These are phyloP conservation scores for Acanthamoeba sp. DNA, from an alignment of 208 protist genomes.

Conservation along the genomic window DNA sequence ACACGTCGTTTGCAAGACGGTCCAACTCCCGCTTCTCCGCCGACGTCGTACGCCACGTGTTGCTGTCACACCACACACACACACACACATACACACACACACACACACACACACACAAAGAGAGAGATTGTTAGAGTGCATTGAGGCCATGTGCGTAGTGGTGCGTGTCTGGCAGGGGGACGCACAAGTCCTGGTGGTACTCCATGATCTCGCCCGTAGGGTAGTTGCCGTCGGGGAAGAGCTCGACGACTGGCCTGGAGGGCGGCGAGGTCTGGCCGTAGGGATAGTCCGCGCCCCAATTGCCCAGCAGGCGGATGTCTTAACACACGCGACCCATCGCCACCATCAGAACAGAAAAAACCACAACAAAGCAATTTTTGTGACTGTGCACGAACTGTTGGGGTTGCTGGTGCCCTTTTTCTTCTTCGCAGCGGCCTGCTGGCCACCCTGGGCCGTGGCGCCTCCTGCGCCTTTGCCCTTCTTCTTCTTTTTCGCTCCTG, in stretches of 20 bases:
- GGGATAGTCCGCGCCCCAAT: conserved; percentile 51
- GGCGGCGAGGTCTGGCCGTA: conserved; percentile 89
- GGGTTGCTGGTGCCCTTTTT: conserved; percentile 73
- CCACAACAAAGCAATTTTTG: too few relatives aligned
- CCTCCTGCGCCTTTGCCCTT: neutral
- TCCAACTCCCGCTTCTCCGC: conserved; percentile 95
- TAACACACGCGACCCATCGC: neutral
- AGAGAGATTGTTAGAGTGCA: too few relatives aligned
- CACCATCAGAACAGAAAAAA: too few relatives aligned
- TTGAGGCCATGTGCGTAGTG: too few relatives aligned
- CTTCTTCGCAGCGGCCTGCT: neutral
- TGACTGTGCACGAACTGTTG: neutral
- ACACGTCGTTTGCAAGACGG: conserved; percentile 86
- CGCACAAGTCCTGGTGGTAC: conserved; percentile 91
- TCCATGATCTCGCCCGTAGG: conserved; percentile 92
- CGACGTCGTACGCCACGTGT: conserved; percentile 93
- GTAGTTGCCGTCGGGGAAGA: conserved; percentile 91
- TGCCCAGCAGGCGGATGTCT: conserved; percentile 30
- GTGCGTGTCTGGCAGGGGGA: too few relatives aligned
- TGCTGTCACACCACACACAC: too few relatives aligned
- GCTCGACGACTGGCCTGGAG: conserved; percentile 93
- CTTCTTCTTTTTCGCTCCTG: conserved; percentile 44
- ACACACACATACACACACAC: too few relatives aligned
- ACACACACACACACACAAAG: too few relatives aligned
- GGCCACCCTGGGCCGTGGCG: too few relatives aligned